Percentiles rank a stretch among this genome's conserved stretches.
These are phyloP conservation scores for Thraustochytrium sp. DNA, from an alignment of 352 stramenopile species.

Conservation along the genomic window DNA sequence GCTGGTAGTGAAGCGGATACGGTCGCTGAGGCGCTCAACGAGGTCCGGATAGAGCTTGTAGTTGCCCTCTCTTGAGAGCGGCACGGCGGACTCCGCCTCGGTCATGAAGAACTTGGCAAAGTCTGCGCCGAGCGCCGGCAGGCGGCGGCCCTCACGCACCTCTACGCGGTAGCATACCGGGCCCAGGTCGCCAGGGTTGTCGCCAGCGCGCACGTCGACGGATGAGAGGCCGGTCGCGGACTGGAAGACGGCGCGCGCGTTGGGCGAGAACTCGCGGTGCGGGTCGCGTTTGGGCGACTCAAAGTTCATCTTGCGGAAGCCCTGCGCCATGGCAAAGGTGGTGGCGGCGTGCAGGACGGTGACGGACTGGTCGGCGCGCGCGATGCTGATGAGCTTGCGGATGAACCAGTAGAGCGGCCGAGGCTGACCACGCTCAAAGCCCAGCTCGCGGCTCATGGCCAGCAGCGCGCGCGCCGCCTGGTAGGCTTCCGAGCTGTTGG, in stretches of 20 bases:
- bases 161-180: slow-evolving; percentile 6
- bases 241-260: background rate
- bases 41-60: slow-evolving; percentile 5
- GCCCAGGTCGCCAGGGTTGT: background rate
- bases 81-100: background rate
- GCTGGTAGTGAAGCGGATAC: slow-evolving; percentile 19
- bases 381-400: background rate
- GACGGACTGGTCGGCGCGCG: background rate
- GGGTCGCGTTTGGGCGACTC: background rate
- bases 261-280: background rate
- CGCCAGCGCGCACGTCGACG: background rate
- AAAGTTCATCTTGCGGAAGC: slow-evolving; percentile 24
- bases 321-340: background rate
- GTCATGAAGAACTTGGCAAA: slow-evolving; percentile 15
- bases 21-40: background rate
- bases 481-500: background rate
- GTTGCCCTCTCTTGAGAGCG: background rate
- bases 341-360: background rate
- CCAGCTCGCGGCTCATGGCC: background rate
- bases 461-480: background rate
- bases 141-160: background rate
- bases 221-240: background rate
- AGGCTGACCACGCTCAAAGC: background rate
- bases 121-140: background rate
- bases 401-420: slow-evolving; percentile 6